Evolutionary conservation across 228 moss, liverwort and hornwort species (phyloP).

Genomic region (Sphagnum fallax): DNA sequence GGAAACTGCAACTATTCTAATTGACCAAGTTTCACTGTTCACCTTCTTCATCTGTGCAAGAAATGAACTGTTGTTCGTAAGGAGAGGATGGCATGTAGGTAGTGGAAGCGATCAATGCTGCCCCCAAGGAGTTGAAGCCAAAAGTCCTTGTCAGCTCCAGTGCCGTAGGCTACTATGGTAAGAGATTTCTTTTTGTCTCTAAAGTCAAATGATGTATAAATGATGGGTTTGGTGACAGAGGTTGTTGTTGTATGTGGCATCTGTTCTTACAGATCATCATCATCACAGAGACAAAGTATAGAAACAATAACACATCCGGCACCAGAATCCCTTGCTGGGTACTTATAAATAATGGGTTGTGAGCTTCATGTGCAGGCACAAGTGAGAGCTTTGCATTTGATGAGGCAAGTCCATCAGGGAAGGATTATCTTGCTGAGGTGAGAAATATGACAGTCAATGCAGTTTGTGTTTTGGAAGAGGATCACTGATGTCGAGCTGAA

Average conservation of each 20-base stretch:
- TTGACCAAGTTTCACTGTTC: neutral
- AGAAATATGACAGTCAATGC: too few species aligned
- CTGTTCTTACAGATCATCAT: too few species aligned
- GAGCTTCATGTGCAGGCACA: constrained; percentile 38
- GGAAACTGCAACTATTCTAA: neutral
- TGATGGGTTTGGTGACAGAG: too few species aligned
- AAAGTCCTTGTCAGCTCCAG: constrained; percentile 30
- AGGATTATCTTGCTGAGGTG: constrained; percentile 91
- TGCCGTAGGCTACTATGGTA: constrained; percentile 48
- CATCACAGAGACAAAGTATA: too few species aligned
- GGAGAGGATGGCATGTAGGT: constrained; percentile 16
- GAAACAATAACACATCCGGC: too few species aligned
- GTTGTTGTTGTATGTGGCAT: too few species aligned
- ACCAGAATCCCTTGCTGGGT: too few species aligned
- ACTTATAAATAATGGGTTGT: too few species aligned
- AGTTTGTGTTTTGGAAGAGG: too few species aligned
- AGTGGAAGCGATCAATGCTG: constrained; percentile 37
- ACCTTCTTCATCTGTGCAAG: neutral
- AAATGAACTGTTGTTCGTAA: neutral
- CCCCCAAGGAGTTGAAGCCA: constrained; percentile 26
- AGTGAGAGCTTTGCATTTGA: constrained; percentile 89
- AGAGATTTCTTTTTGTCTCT: too few species aligned
- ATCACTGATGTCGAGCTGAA: too few species aligned
- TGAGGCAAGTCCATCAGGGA: constrained; percentile 90
- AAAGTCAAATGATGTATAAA: too few species aligned